Conservation (phyloP, 495 filamentous ascomycete species). For the Penicillium macrosclerotiorum region DNA sequence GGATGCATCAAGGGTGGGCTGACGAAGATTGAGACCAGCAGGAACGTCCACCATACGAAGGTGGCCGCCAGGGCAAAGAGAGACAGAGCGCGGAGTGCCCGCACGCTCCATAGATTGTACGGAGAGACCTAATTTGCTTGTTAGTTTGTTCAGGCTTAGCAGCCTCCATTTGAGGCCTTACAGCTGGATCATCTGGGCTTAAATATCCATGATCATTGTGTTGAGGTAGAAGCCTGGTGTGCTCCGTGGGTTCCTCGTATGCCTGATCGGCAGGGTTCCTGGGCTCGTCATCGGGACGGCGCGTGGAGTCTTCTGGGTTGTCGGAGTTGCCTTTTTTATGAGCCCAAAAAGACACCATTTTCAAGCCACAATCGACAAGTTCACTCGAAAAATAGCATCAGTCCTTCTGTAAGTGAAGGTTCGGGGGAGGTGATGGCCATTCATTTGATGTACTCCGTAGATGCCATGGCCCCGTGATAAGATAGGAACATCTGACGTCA, state of each 20-base stretch:
- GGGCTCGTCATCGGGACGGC: constrained; percentile 19
- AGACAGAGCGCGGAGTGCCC: constrained; percentile 70
- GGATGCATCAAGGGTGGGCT: constrained; percentile 81
- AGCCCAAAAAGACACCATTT: constrained; percentile 51
- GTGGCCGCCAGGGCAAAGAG: constrained; percentile 69
- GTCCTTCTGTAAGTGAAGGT: background rate
- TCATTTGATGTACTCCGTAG: too few species aligned
- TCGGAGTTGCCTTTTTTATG: constrained; percentile 44
- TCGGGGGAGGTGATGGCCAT: background rate
- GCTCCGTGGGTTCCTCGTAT: constrained; percentile 58
- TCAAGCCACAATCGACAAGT: constrained; percentile 2
- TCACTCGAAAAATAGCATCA: too few species aligned
- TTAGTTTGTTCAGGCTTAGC: background rate
- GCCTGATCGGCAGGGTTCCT: constrained; percentile 9
- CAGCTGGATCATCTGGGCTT: constrained; percentile 92
- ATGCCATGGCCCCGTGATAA: too few species aligned
- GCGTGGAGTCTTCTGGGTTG: constrained; percentile 18
- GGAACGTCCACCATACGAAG: constrained; percentile 87
- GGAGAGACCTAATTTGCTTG: constrained; percentile 67
- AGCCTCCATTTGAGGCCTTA: constrained; percentile 26
- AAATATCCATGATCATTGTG: constrained; percentile 63
- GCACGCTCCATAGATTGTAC: constrained; percentile 90
- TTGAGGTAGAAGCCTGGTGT: constrained; percentile 66
- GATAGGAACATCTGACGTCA: background rate
- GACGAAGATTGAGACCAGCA: constrained; percentile 83